phyloP scores from a whole-genome alignment of 805 yeast genomes.

The Henningerozyma blattae region DNA sequence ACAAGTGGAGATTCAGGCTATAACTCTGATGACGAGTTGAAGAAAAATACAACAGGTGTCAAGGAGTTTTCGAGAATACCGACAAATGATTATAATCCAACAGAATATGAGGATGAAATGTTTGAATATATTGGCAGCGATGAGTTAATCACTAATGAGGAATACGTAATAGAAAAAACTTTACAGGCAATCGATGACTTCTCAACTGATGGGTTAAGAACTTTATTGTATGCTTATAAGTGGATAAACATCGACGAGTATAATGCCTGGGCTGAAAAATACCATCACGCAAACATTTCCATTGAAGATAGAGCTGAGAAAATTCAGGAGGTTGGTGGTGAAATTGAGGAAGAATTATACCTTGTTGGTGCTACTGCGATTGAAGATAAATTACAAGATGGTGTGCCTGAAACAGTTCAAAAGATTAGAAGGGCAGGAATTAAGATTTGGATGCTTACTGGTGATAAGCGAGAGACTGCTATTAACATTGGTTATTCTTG shows the following conservation, averaged over 20 bases:
- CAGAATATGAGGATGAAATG: slow-evolving; percentile 6
- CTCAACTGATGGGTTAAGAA: slow-evolving; percentile 89
- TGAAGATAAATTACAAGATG: slow-evolving; percentile 91
- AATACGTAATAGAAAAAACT: slow-evolving; percentile 69
- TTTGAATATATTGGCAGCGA: slow-evolving; percentile 38
- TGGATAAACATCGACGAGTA: slow-evolving; percentile 55
- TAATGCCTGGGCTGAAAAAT: slow-evolving; percentile 52
- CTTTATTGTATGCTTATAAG: slow-evolving; percentile 70
- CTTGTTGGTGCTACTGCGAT: slow-evolving; percentile 91
- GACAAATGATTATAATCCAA: background rate
- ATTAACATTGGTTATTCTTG: slow-evolving; percentile 95
- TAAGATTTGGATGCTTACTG: slow-evolving; percentile 96
- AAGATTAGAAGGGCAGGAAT: slow-evolving; percentile 88
- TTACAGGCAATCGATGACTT: slow-evolving; percentile 86
- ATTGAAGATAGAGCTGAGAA: slow-evolving; percentile 51
- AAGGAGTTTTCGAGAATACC: no score
- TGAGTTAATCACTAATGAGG: slow-evolving; percentile 53
- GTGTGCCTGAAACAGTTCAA: slow-evolving; percentile 93
- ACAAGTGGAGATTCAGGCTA: background rate
- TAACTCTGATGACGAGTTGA: background rate
- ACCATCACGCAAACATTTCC: slow-evolving; percentile 67
- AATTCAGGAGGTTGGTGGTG: slow-evolving; percentile 62
- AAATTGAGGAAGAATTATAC: slow-evolving; percentile 55
- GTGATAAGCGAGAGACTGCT: slow-evolving; percentile 97
- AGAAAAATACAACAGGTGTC: background rate